A percentile compares a stretch with the other conserved stretches of the same genome.
Conservation (phyloP, 202 grass and related monocot genomes). For the Elaeis oleifera region DNA sequence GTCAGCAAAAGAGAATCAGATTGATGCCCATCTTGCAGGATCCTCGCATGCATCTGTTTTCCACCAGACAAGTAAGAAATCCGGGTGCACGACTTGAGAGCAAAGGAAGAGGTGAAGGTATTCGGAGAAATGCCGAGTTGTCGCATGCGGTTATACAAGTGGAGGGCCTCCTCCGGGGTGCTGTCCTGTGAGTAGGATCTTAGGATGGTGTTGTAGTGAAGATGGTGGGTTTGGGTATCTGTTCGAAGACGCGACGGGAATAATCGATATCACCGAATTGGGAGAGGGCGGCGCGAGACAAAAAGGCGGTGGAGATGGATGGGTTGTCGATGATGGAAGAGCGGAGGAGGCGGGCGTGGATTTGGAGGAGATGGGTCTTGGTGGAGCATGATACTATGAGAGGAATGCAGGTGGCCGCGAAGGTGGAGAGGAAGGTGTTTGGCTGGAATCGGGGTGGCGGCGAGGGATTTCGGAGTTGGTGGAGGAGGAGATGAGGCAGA, state of each 20-base stretch:
- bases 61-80: conserved; percentile 5
- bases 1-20: conserved; percentile 41
- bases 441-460: too few relatives aligned
- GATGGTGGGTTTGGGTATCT: conserved; percentile 25
- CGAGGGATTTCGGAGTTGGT: neutral
- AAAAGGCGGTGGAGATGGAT: conserved; percentile 17
- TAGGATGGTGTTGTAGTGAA: conserved; percentile 50
- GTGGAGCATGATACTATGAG: conserved; percentile 20
- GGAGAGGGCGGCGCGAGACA: conserved; percentile 35
- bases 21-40: conserved; percentile 34
- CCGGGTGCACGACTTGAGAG: conserved; percentile 31
- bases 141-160: conserved; percentile 40
- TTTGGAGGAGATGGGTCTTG: conserved; percentile 29
- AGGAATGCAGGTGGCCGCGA: conserved; percentile 23
- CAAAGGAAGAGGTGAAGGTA: conserved; percentile 50
- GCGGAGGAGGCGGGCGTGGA: conserved; percentile 52
- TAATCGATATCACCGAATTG: conserved; percentile 23
- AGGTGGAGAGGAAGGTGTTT: conserved; percentile 3
- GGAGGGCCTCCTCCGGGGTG: conserved; percentile 16
- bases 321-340: conserved; percentile 17
- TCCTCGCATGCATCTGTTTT: conserved; percentile 43
- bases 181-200: conserved; percentile 17
- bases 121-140: conserved; percentile 47
- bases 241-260: conserved; percentile 25
- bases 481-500: neutral